Evolutionary conservation across 2,329 filamentous ascomycete species (phyloP).

Genomic region (Diplodia corticola): DNA sequence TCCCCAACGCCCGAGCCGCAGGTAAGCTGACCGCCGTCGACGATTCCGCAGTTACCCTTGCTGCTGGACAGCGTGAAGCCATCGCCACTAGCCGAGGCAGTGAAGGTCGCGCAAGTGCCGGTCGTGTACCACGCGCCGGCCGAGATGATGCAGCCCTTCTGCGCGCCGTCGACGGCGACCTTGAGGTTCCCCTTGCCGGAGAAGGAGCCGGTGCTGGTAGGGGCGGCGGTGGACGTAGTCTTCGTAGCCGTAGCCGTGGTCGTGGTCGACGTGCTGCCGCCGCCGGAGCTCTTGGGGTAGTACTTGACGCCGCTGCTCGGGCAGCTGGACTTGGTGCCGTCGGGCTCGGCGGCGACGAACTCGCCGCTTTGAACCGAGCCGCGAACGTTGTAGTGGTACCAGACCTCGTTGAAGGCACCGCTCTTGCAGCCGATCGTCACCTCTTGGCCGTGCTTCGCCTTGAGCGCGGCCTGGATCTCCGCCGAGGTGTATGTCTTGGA

Average conservation of each 20-base stretch:
- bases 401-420: conserved; percentile 54
- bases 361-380: conserved; percentile 61
- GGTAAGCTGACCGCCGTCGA: conserved; percentile 53
- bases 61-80: conserved; percentile 60
- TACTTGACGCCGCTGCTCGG: conserved; percentile 65
- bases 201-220: conserved; percentile 43
- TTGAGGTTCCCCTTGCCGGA: conserved; percentile 62
- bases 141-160: conserved; percentile 66
- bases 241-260: conserved; percentile 36
- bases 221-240: conserved; percentile 23
- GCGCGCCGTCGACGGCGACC: conserved; percentile 51
- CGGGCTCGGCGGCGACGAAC: conserved; percentile 59
- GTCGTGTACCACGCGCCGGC: conserved; percentile 66
- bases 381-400: conserved; percentile 64
- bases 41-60: conserved; percentile 61
- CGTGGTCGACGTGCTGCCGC: conserved; percentile 34
- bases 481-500: conserved; percentile 59
- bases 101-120: conserved; percentile 68
- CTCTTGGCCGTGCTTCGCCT: conserved; percentile 52
- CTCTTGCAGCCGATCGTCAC: conserved; percentile 61
- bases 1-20: conserved; percentile 54
- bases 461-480: conserved; percentile 61
- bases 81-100: conserved; percentile 46
- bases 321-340: conserved; percentile 63
- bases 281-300: conserved; percentile 54